Base-by-base conservation (phyloP, 345 rosid genomes). In the Moricandia arvensis region DNA sequence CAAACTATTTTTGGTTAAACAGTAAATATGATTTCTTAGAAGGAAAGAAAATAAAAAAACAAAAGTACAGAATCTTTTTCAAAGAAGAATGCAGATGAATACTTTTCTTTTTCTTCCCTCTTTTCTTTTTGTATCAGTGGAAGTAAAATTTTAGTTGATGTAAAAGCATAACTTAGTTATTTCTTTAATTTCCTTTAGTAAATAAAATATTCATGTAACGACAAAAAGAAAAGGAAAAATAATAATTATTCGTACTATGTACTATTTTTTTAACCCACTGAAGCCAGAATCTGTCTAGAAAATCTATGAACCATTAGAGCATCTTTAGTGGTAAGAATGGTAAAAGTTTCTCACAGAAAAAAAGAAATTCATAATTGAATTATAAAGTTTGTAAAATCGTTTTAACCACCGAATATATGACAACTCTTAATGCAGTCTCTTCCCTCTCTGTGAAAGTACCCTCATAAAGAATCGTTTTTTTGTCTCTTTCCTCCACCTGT, bases 281-380 rank as follows among this genome's bases (percentile, higher is more conserved):
- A 70, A 63, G 59, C 21, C 65, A 76, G 80, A 76, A n/a, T 70
- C 60, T 70, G 71, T 70, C 49, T 58, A 29, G 30, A 29, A 30
- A 76, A 69, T 69, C 66, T 76, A 43, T 30, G 80, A 31, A 57
- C 9, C 49, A 13, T 7, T 11, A n/a, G n/a, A n/a, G n/a, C n/a
- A n/a, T n/a, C n/a, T n/a, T n/a, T n/a, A n/a, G n/a, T n/a, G n/a
- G n/a, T n/a, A n/a, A n/a, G n/a, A 35, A 26, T 12, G n/a, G n/a
- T n/a, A n/a, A n/a, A n/a, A n/a, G n/a, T n/a, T n/a, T n/a, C n/a
- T n/a, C n/a, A n/a, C n/a, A n/a, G n/a, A n/a, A n/a, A n/a, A n/a
- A n/a, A n/a, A n/a, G n/a, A n/a, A n/a, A n/a, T n/a, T n/a, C n/a
- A n/a, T n/a, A n/a, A n/a, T n/a, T n/a, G n/a, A n/a, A n/a, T n/a